These are phyloP conservation scores for Yamadazyma siamensis DNA, from an alignment of 1,139 yeast genomes.

Conservation along the genomic window DNA sequence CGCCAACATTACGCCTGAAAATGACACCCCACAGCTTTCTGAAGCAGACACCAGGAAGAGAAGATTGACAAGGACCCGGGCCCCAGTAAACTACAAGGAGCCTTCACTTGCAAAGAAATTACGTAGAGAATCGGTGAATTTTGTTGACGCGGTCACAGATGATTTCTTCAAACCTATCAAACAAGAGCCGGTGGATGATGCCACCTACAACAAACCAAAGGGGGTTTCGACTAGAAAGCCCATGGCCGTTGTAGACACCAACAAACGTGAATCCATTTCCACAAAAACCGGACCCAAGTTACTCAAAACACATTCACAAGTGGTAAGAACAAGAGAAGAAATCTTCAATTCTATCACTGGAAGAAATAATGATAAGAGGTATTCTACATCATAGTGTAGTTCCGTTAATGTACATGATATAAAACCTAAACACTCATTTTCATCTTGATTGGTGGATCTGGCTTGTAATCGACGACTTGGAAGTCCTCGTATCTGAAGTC, in stretches of 20 bases:
- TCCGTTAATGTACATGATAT: no score
- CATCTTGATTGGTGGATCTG: conserved; percentile 85
- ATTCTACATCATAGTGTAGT: conserved; percentile 1
- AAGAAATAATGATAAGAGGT: conserved; percentile 6
- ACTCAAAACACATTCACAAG: no score
- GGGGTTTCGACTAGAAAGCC: conserved; percentile 6
- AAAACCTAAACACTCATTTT: conserved; percentile 55
- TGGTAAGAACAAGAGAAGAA: no score
- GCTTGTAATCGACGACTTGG: conserved; percentile 72
- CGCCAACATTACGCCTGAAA: no score
- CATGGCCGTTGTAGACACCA: no score
- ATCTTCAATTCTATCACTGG: conserved; percentile 1
- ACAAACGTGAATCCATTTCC: no score
- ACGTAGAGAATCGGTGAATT: conserved; percentile 62
- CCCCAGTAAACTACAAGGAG: conserved; percentile 60
- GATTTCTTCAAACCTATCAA: conserved; percentile 17
- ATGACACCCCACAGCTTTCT: no score
- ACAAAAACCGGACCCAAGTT: no score
- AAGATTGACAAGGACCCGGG: conserved; percentile 14
- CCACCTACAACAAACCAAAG: conserved; percentile 3
- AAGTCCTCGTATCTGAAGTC: conserved; percentile 89
- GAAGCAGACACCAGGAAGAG: no score
- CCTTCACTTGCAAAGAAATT: conserved; percentile 68
- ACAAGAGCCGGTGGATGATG: conserved; percentile 3
- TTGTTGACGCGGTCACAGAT: conserved; percentile 51